Conservation (phyloP, 768 basidiomycete genomes). For the Pleurotus tuoliensis region DNA sequence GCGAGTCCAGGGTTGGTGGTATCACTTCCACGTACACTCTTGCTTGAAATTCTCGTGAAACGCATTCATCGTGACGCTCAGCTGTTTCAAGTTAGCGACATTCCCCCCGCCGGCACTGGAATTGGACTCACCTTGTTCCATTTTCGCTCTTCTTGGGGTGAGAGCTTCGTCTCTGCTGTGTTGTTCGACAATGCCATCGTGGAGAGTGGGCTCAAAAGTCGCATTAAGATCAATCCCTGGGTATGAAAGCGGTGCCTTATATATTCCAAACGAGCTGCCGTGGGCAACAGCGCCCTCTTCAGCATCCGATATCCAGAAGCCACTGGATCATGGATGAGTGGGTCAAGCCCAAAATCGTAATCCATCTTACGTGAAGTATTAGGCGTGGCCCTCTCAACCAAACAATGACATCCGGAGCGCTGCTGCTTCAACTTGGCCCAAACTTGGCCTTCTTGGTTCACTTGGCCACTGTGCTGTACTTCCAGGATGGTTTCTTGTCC, state of each 20-base stretch:
- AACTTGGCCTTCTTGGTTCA: neutral
- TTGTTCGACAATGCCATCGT: neutral
- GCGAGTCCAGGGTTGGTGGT: neutral
- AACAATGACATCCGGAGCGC: neutral
- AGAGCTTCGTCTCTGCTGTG: conserved; percentile 2
- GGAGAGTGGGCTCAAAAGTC: neutral
- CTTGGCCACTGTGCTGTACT: neutral
- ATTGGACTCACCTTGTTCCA: conserved; percentile 16
- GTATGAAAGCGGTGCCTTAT: too few relatives aligned
- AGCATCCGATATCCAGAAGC: too few relatives aligned
- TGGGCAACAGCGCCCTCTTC: too few relatives aligned
- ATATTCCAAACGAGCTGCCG: neutral
- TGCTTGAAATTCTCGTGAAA: conserved; percentile 44
- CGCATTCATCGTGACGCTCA: conserved; percentile 28
- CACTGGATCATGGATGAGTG: too few relatives aligned
- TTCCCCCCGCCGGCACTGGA: too few relatives aligned
- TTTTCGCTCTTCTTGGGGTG: conserved; percentile 14
- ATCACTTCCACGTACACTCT: conserved; percentile 34
- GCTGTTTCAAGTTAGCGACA: conserved; percentile 10
- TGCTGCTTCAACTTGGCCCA: neutral
- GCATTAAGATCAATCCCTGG: too few relatives aligned
- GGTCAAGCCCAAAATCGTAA: too few relatives aligned
- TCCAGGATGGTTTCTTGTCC: conserved; percentile 33
- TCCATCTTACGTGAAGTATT: too few relatives aligned
- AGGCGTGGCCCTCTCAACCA: too few relatives aligned